phyloP scores from a whole-genome alignment of 331 rosid species.

The Malus hybrid region DNA sequence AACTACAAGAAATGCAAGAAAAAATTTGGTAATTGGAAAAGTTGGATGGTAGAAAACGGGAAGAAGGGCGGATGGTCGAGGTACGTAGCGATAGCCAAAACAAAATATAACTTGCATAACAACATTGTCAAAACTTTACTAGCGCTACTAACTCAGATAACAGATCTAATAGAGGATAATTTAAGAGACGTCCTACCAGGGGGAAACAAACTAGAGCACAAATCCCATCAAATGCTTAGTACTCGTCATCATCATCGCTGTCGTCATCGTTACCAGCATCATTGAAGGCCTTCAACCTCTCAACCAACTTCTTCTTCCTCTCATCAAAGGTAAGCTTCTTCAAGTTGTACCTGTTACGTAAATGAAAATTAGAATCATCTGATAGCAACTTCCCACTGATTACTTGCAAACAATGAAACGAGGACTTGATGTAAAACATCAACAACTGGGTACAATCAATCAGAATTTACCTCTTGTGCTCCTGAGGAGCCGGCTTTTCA shows the following conservation, averaged over 20 bases:
- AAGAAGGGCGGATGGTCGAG: no score
- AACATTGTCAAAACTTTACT: neutral
- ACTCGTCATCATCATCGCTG: slow-evolving; percentile 41
- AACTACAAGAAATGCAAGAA: neutral
- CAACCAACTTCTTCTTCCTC: slow-evolving; percentile 52
- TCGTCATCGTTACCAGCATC: slow-evolving; percentile 39
- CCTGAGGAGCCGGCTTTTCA: slow-evolving; percentile 50
- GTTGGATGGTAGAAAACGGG: neutral
- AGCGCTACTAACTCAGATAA: neutral
- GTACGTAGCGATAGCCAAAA: no score
- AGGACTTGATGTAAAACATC: neutral
- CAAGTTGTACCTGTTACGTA: slow-evolving; percentile 43
- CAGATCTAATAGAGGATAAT: neutral
- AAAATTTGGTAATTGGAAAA: neutral
- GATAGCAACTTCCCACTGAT: no score
- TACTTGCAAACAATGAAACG: neutral
- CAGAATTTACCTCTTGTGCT: slow-evolving; percentile 51
- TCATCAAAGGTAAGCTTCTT: slow-evolving; percentile 84
- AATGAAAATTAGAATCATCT: neutral
- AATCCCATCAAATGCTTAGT: neutral
- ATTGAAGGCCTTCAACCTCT: slow-evolving; percentile 58
- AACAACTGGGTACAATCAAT: no score
- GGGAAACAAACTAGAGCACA: neutral
- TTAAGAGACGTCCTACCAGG: neutral
- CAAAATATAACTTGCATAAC: neutral